Evolutionary conservation across 164 flowering plant species (phyloP).

Genomic region (Berberis vulgaris): DNA sequence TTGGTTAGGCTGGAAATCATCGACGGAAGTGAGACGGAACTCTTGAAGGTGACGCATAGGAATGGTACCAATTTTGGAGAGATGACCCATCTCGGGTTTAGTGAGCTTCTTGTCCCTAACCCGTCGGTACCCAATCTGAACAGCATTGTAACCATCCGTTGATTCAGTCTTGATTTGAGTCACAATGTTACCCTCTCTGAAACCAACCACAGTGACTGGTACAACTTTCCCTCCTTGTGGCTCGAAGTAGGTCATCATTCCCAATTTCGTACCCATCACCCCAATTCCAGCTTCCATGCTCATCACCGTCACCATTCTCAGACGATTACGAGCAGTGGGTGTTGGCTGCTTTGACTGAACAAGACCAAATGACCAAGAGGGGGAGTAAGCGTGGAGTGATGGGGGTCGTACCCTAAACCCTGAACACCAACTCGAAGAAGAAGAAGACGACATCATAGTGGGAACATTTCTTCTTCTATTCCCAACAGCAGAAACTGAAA

Average conservation of each 20-base stretch:
- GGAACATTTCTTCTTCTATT: no score
- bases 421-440: no score
- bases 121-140: slow-evolving; percentile 84
- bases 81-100: slow-evolving; percentile 86
- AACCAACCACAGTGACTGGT: slow-evolving; percentile 91
- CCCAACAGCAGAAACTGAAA: no score
- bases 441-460: no score
- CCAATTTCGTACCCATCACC: slow-evolving; percentile 92
- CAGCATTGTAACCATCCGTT: slow-evolving; percentile 87
- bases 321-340: neutral
- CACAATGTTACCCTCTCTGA: slow-evolving; percentile 88
- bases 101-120: slow-evolving; percentile 79
- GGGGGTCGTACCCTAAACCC: no score
- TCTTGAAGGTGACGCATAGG: slow-evolving; percentile 94
- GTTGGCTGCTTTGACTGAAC: neutral
- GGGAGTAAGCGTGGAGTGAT: no score
- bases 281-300: slow-evolving; percentile 90
- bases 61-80: slow-evolving; percentile 66
- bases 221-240: slow-evolving; percentile 51
- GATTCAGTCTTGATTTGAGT: slow-evolving; percentile 83
- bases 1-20: slow-evolving; percentile 73
- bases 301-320: slow-evolving; percentile 12
- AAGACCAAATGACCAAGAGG: neutral
- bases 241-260: slow-evolving; percentile 93
- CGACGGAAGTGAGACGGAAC: slow-evolving; percentile 58